Evolutionary conservation across 2,329 filamentous ascomycete genomes (phyloP).

Genomic region (Incumbomyces delicatus): DNA sequence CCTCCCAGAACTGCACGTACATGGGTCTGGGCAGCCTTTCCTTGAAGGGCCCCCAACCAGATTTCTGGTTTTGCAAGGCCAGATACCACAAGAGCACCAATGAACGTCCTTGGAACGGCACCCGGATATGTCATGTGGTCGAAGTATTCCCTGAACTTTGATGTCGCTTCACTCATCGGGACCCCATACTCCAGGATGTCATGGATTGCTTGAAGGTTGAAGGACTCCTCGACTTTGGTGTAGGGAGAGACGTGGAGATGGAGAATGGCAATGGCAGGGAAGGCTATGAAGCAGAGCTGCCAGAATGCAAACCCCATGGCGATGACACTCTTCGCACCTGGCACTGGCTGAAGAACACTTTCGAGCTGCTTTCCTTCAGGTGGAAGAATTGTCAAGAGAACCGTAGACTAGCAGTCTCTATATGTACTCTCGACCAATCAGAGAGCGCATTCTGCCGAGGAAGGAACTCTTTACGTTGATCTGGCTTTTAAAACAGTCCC

Average conservation of each 20-base stretch:
- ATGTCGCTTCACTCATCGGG: conserved; percentile 46
- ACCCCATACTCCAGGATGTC: conserved; percentile 78
- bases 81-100: conserved; percentile 69
- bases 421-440: conserved; percentile 1
- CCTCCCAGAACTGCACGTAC: conserved; percentile 68
- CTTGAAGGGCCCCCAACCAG: conserved; percentile 40
- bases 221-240: conserved; percentile 97
- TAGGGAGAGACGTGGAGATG: conserved; percentile 72
- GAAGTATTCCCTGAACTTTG: conserved; percentile 55
- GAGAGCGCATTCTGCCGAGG: conserved; percentile 1
- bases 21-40: conserved; percentile 48
- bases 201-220: conserved; percentile 90
- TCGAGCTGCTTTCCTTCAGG: too few relatives aligned
- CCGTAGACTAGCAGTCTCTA: neutral
- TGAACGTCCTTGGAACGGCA: conserved; percentile 81
- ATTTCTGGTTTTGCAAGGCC: conserved; percentile 60
- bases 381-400: neutral
- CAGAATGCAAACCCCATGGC: conserved; percentile 32
- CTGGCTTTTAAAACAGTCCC: neutral
- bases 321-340: too few relatives aligned
- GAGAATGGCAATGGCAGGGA: conserved; percentile 51
- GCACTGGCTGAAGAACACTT: too few relatives aligned
- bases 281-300: conserved; percentile 32
- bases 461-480: too few relatives aligned
- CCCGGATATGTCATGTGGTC: conserved; percentile 89